Base-by-base conservation (phyloP, 345 rosid genomes). In the Citrus trifoliata region DNA sequence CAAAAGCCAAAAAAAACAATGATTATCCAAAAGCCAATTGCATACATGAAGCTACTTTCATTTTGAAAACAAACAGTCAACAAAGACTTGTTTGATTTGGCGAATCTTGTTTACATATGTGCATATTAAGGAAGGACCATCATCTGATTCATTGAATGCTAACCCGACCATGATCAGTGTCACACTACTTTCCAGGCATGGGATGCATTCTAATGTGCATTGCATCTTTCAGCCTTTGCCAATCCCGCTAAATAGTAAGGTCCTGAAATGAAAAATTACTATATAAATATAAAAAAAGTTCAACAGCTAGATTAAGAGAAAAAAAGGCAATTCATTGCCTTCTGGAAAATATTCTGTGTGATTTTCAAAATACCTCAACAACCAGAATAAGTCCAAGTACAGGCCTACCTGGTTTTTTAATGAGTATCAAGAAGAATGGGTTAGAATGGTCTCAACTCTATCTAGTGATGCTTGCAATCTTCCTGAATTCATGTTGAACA, bases 401-500 rank as follows among this genome's bases (percentile, higher is more conserved):
- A 53, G 53, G 30, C 18, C 35, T 78, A 82, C 79, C 76, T 78
- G 68, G 12, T 62, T 40, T 30, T 42, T 48, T 37, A 42, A 73
- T n/a, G 30, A 65, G 33, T 13, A 65, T 76, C 80, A 75, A 25
- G 78, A 80, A 9, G 85, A 19, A 78, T 90, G 89, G 35, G 92
- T 91, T 67, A 91, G 22, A 80, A 95, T 91, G 61, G 95, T 86
- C 83, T 93, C 98, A 69, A 95, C 87, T 88, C 98, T 86, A 77
- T 95, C 98, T 4, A 93, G 83, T 4, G 99, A 92, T 40, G 99
- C 99, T 67, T 90, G 88, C 86, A 95, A 85, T 63, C 86, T 74
- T 73, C 98, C 99, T 0, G 98, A 84, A 84, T 85, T 81, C 98
- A 93, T 85, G 88, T 93, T 93, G 89, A 95, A 92, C 58, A 93